Conservation (phyloP, 371 early-diverging fungal genomes). For the Mortierella polycephala region DNA sequence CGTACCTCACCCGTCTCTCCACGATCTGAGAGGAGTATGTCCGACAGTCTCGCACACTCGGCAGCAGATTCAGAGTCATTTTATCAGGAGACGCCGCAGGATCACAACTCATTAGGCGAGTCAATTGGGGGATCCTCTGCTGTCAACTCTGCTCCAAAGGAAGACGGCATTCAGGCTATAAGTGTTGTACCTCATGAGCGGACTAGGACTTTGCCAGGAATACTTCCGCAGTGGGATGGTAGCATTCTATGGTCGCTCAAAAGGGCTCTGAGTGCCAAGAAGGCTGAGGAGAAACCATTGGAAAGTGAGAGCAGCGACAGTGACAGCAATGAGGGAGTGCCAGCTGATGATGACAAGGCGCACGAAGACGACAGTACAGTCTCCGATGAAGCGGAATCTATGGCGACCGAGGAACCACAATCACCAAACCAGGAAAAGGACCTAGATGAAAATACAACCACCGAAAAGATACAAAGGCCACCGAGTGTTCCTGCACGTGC, state of each 20-base stretch:
- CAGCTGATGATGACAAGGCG: conserved; percentile 7
- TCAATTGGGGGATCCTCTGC: conserved; percentile 7
- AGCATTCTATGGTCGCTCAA: conserved; percentile 38
- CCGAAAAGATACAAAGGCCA: background rate
- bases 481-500: conserved; percentile 22
- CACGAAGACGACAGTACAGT: background rate
- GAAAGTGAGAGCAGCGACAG: conserved; percentile 40
- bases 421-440: background rate
- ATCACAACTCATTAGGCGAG: conserved; percentile 10
- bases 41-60: conserved; percentile 2
- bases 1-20: conserved; percentile 17
- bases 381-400: background rate
- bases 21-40: conserved; percentile 17
- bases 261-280: conserved; percentile 33
- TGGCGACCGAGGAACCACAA: background rate
- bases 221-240: conserved; percentile 44
- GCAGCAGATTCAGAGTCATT: conserved; percentile 1
- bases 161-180: conserved; percentile 11
- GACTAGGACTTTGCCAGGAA: conserved; percentile 37
- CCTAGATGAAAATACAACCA: background rate
- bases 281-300: conserved; percentile 17
- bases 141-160: background rate
- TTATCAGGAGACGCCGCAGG: conserved; percentile 4
- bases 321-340: conserved; percentile 11
- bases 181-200: conserved; percentile 36